Evolutionary conservation across 306 rosid genomes (phyloP).

Genomic region (Cajanus cajan): DNA sequence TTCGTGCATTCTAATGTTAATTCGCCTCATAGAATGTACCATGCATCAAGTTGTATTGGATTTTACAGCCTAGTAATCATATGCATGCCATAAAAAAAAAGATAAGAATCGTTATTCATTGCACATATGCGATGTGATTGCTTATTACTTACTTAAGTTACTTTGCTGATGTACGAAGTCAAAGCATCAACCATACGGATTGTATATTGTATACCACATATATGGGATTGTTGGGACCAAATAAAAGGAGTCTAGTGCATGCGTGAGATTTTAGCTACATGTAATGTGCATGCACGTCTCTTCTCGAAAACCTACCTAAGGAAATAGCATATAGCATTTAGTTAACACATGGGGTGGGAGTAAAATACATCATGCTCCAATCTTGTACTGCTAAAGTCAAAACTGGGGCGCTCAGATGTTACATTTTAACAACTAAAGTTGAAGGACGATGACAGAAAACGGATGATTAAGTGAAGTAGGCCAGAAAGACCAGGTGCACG

Average conservation of each 20-base stretch:
- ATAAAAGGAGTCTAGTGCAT: constrained; percentile 15
- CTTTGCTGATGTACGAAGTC: background rate
- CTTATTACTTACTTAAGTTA: background rate
- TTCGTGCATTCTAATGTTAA: background rate
- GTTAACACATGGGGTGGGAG: background rate
- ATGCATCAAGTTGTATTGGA: background rate
- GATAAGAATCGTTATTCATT: background rate
- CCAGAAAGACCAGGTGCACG: background rate
- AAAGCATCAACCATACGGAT: background rate
- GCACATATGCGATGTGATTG: background rate
- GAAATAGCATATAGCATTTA: background rate
- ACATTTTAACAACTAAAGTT: constrained; percentile 29
- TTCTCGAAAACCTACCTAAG: background rate
- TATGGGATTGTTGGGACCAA: background rate
- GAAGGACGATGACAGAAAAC: background rate
- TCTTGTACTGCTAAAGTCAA: background rate
- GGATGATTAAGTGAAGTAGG: constrained; percentile 7
- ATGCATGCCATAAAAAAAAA: background rate
- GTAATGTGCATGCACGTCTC: constrained; percentile 3
- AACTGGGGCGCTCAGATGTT: constrained; percentile 14
- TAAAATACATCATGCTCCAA: background rate
- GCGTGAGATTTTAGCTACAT: background rate
- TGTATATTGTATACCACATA: too few species aligned
- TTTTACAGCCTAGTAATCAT: background rate
- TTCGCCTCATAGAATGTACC: background rate